Base-by-base conservation (phyloP, 441 rosid genomes). In the Euphorbia celastroides region DNA sequence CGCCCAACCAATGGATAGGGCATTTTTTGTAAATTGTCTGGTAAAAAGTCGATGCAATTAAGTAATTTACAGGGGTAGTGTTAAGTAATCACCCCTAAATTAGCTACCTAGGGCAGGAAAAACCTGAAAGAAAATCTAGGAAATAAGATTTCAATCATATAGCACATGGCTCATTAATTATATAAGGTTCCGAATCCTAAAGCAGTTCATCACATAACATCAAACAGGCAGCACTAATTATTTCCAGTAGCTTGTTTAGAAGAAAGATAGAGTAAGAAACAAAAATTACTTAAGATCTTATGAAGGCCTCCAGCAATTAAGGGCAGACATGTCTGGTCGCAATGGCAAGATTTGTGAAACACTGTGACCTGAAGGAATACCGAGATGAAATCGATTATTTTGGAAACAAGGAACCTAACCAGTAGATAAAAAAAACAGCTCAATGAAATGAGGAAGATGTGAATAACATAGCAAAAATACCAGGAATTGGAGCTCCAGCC, bases 261-360 rank as follows among this genome's bases (percentile, higher is more conserved):
- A 34, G 14, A 46, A 41, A 60, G 11, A 25, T 56, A 17, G 22
- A 22, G 23, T 14, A 34, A 31, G 59, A n/a, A 32, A 72, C 76
- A 76, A 69, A 71, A 82, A 91, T 25, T 68, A 57, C 73, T 66
- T 67, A 76, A 66, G 73, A 31, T 77, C 76, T 78, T 86, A 91
- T 68, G 88, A 79, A 67, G 98, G 99, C 66, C 97, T 83, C 99
- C 99, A 96, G 80, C 95, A 77, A 80, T 86, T 93, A 57, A 79
- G 71, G 2, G 91, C 70, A 71, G 98, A 78, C 70, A 86, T 74
- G 78, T 90, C 97, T 61, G 98, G 96, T 74, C 92, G 84, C 75
- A 90, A 79, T 44, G 93, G 93, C 78, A 86, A 68, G 75, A 86
- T 79, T 46, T 79, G 96, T 54, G 98, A 73, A 81, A 86, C 86